Conservation (phyloP, 1,284 basidiomycete species). For the Baeospora myosura region DNA sequence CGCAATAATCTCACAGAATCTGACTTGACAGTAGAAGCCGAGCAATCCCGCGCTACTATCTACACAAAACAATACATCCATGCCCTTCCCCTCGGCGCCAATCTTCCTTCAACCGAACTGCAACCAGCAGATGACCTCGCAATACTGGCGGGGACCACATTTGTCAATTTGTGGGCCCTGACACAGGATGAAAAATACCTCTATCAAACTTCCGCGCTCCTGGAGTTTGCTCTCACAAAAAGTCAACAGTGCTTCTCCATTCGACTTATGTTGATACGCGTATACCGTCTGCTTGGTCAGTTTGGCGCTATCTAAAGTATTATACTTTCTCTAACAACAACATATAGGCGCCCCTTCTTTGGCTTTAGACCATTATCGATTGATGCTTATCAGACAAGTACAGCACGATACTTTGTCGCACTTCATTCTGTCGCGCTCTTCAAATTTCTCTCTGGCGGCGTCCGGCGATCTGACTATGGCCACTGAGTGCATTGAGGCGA, state of each 20-base stretch:
- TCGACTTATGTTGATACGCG: slow-evolving; percentile 65
- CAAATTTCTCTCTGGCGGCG: slow-evolving; percentile 70
- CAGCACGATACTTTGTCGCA: slow-evolving; percentile 84
- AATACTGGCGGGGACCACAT: slow-evolving; percentile 63
- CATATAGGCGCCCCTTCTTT: slow-evolving; percentile 62
- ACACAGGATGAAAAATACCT: slow-evolving; percentile 51
- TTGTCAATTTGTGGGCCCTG: slow-evolving; percentile 58
- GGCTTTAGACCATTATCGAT: slow-evolving; percentile 70
- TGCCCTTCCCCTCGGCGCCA: slow-evolving; percentile 57
- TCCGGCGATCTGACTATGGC: slow-evolving; percentile 64
- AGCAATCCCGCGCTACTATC: slow-evolving; percentile 40
- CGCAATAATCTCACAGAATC: slow-evolving; percentile 47
- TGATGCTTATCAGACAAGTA: slow-evolving; percentile 71
- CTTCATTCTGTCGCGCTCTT: slow-evolving; percentile 67
- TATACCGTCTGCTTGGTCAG: slow-evolving; percentile 74
- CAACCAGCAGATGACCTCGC: slow-evolving; percentile 85
- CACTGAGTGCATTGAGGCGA: slow-evolving; percentile 68
- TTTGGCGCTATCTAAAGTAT: slow-evolving; percentile 10
- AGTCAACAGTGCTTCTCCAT: slow-evolving; percentile 75
- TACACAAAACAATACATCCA: slow-evolving; percentile 58
- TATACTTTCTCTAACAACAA: slow-evolving; percentile 2
- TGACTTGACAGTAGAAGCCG: slow-evolving; percentile 48
- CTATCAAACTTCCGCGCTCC: slow-evolving; percentile 51
- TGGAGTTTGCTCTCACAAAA: slow-evolving; percentile 67
- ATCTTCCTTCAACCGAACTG: slow-evolving; percentile 68